Evolutionary conservation across 352 stramenopile genomes (phyloP).

Genomic region (Phytopythium delawarense): DNA sequence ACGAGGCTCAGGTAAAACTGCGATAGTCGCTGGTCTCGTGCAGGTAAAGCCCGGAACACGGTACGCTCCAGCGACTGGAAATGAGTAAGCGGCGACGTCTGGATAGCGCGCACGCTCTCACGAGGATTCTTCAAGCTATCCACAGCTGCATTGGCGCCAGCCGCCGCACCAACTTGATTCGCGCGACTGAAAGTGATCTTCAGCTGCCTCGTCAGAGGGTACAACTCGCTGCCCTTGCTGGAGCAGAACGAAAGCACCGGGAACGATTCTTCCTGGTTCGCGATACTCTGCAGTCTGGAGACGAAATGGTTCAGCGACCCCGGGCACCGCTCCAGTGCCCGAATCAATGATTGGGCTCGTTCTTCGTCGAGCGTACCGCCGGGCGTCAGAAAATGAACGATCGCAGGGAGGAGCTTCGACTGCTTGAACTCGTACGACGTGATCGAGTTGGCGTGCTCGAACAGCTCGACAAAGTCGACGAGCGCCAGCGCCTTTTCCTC

Average conservation of each 20-base stretch:
- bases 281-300: constrained; percentile 58
- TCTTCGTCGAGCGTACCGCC: constrained; percentile 25
- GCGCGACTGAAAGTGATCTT: constrained; percentile 42
- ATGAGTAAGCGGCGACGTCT: constrained; percentile 70
- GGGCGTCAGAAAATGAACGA: constrained; percentile 52
- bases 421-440: constrained; percentile 86
- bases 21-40: constrained; percentile 45
- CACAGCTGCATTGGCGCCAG: background rate
- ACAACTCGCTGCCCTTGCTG: constrained; percentile 69
- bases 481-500: constrained; percentile 53
- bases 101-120: constrained; percentile 25
- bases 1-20: constrained; percentile 65
- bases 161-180: background rate
- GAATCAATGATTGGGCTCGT: constrained; percentile 29
- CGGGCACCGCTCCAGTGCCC: constrained; percentile 43
- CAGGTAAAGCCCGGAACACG: constrained; percentile 54
- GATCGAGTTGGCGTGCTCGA: constrained; percentile 70
- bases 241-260: constrained; percentile 56
- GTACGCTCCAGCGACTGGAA: constrained; percentile 88
- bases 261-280: constrained; percentile 72
- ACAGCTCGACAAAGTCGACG: constrained; percentile 70
- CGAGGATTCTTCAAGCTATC: background rate
- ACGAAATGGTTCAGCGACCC: constrained; percentile 54
- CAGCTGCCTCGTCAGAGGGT: constrained; percentile 67
- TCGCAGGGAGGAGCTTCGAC: constrained; percentile 59